A percentile compares a stretch with the other conserved stretches of the same genome.
Conservation (phyloP, 1,284 basidiomycete species). For the Heterobasidion parviporum region DNA sequence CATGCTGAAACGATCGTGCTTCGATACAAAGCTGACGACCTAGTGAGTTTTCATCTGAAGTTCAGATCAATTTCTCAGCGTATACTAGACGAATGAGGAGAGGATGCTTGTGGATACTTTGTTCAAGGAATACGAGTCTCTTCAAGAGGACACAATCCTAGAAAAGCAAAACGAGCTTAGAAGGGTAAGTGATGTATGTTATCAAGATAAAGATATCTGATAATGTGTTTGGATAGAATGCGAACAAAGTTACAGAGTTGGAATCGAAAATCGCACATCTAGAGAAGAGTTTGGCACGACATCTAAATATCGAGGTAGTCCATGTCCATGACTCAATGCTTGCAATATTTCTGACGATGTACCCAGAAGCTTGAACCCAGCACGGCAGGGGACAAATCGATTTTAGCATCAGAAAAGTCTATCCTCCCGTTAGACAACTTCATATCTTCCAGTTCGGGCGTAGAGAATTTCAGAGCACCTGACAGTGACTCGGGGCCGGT, state of each 20-base stretch:
- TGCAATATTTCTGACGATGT: background rate
- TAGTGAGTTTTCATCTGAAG: slow-evolving; percentile 17
- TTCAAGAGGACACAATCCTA: slow-evolving; percentile 27
- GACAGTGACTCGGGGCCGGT: background rate
- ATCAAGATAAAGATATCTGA: background rate
- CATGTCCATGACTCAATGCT: background rate
- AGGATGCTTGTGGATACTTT: slow-evolving; percentile 25
- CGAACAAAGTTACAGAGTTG: slow-evolving; percentile 25
- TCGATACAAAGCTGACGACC: slow-evolving; percentile 25
- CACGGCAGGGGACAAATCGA: background rate
- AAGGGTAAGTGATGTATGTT: slow-evolving; percentile 17
- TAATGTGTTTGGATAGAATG: slow-evolving; percentile 17
- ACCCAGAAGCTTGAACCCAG: slow-evolving; percentile 4
- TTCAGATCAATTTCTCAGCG: background rate
- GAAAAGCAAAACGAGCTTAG: slow-evolving; percentile 30
- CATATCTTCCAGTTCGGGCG: background rate
- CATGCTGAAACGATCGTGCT: slow-evolving; percentile 22
- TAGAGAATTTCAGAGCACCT: background rate
- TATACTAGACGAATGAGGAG: slow-evolving; percentile 24
- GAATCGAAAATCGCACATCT: slow-evolving; percentile 12
- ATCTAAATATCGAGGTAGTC: slow-evolving; percentile 15
- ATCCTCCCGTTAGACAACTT: background rate
- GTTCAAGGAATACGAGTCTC: slow-evolving; percentile 22
- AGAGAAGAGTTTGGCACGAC: slow-evolving; percentile 14
- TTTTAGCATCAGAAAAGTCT: background rate